These are phyloP conservation scores for Pythium vanterpoolii DNA, from an alignment of 352 stramenopile genomes.

Conservation along the genomic window DNA sequence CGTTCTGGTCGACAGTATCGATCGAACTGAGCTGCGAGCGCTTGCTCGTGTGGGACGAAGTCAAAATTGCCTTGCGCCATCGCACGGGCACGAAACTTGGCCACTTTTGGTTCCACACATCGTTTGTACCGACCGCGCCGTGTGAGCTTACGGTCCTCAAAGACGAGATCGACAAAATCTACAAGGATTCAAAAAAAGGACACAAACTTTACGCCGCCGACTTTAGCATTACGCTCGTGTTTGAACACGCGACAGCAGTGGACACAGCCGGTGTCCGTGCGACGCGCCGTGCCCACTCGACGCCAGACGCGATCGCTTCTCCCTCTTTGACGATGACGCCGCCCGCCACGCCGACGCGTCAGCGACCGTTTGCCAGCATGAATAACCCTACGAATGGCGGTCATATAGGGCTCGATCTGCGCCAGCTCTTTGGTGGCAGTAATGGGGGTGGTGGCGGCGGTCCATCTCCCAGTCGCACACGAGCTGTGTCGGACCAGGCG, in stretches of 20 bases:
- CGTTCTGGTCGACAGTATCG: slow-evolving; percentile 26
- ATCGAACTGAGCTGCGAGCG: slow-evolving; percentile 43
- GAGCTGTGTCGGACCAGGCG: slow-evolving; percentile 15
- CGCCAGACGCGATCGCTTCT: not conserved
- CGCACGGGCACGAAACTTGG: slow-evolving; percentile 41
- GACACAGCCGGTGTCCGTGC: slow-evolving; percentile 19
- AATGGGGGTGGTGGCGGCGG: too few species aligned
- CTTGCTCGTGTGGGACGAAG: slow-evolving; percentile 60
- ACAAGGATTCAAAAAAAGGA: slow-evolving; percentile 66
- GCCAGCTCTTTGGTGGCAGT: not conserved
- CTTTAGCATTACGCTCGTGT: slow-evolving; percentile 49
- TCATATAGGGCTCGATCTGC: not conserved
- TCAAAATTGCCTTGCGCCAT: slow-evolving; percentile 46
- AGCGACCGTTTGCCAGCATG: slow-evolving; percentile 20
- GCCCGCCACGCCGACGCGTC: not conserved
- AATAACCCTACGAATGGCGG: slow-evolving; percentile 6
- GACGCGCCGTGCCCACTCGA: slow-evolving; percentile 13
- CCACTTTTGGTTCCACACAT: slow-evolving; percentile 77
- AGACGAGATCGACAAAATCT: slow-evolving; percentile 64
- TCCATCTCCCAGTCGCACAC: slow-evolving; percentile 1
- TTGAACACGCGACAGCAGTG: slow-evolving; percentile 36
- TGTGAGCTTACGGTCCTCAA: slow-evolving; percentile 46
- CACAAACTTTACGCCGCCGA: slow-evolving; percentile 56
- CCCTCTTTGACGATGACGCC: not conserved
- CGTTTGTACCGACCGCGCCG: slow-evolving; percentile 41